A percentile compares a stretch with the other conserved stretches of the same genome.
phyloP scores from a whole-genome alignment of 345 rosid species.

The Orychophragmus violaceus region DNA sequence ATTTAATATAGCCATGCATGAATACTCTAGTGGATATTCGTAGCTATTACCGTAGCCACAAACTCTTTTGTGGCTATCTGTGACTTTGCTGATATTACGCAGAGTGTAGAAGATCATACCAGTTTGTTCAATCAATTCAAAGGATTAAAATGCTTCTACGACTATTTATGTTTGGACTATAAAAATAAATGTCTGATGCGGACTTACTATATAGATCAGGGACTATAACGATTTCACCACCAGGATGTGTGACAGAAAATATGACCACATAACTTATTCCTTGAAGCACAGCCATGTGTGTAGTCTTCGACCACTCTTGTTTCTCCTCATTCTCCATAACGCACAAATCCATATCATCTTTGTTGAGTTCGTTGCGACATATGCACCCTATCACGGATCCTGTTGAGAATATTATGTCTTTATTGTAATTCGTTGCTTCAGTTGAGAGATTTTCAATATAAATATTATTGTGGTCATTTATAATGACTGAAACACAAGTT shows the following conservation, averaged over 20 bases:
- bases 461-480: not conserved
- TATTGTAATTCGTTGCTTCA: not conserved
- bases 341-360: not conserved
- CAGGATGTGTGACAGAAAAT: not conserved
- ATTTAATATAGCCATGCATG: too few relatives aligned
- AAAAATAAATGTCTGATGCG: not conserved
- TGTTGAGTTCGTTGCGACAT: not conserved
- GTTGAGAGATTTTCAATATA: not conserved
- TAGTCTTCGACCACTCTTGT: too few relatives aligned
- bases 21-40: too few relatives aligned
- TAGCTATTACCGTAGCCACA: too few relatives aligned
- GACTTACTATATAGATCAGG: accelerated
- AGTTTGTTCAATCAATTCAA: too few relatives aligned
- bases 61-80: too few relatives aligned
- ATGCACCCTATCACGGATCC: not conserved
- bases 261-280: not conserved
- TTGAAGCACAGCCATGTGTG: not conserved
- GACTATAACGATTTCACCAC: too few relatives aligned
- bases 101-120: too few relatives aligned
- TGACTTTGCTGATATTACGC: too few relatives aligned
- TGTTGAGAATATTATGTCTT: not conserved
- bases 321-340: not conserved
- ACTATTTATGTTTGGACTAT: not conserved
- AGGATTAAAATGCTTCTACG: not conserved
- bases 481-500: not conserved